A percentile compares a stretch with the other conserved stretches of the same genome.
Evolutionary conservation across 2,329 filamentous ascomycete genomes (phyloP).

Genomic region (Penicillium vulpinum): DNA sequence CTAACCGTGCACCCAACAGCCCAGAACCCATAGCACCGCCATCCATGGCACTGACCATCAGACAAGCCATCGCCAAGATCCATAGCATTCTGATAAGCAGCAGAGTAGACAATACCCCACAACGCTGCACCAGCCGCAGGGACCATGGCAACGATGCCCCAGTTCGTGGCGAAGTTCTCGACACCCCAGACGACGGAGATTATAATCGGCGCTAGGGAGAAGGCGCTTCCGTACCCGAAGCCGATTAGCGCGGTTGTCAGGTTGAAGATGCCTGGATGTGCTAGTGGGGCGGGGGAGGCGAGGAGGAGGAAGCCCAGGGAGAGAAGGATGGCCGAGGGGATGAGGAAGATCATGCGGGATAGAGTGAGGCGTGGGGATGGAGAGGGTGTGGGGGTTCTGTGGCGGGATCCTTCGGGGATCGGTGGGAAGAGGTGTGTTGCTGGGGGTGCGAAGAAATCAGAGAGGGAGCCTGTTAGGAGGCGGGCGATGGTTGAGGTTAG

Average conservation of each 20-base stretch:
- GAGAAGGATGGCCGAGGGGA: slow-evolving; percentile 71
- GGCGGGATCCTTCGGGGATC: slow-evolving; percentile 43
- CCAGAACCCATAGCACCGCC: slow-evolving; percentile 85
- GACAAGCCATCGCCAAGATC: slow-evolving; percentile 40
- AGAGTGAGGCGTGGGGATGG: slow-evolving; percentile 52
- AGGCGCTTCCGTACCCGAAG: slow-evolving; percentile 88
- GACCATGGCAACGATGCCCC: slow-evolving; percentile 90
- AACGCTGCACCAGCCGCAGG: slow-evolving; percentile 84
- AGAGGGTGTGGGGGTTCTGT: slow-evolving; percentile 30
- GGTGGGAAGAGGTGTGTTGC: slow-evolving; percentile 62
- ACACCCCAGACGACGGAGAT: slow-evolving; percentile 98
- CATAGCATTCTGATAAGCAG: slow-evolving; percentile 39
- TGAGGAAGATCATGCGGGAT: slow-evolving; percentile 77
- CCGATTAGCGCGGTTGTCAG: slow-evolving; percentile 81
- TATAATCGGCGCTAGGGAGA: slow-evolving; percentile 85
- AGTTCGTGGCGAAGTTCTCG: slow-evolving; percentile 98
- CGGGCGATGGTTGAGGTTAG: slow-evolving; percentile 87
- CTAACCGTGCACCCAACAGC: slow-evolving; percentile 70
- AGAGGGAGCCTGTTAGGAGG: slow-evolving; percentile 83
- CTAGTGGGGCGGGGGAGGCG: slow-evolving; percentile 74
- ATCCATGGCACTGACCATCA: slow-evolving; percentile 73
- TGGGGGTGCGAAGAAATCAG: slow-evolving; percentile 77
- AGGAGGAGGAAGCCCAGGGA: slow-evolving; percentile 75
- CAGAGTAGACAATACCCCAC: slow-evolving; percentile 86
- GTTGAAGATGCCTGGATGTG: slow-evolving; percentile 80